These are phyloP conservation scores for Debaryomyces singareniensis DNA, from an alignment of 1,139 yeast species.

Conservation along the genomic window DNA sequence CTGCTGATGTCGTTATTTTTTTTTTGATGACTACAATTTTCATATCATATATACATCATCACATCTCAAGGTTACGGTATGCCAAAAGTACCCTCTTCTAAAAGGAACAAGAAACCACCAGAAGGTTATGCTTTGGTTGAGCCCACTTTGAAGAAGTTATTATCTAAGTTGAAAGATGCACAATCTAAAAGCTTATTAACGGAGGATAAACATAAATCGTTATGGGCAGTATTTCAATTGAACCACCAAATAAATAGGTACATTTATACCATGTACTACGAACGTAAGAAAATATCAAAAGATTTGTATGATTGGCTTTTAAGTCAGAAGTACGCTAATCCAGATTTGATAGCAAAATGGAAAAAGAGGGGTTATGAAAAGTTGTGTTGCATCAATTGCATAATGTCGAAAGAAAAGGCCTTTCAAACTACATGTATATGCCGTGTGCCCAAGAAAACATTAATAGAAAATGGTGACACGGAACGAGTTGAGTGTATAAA, in stretches of 20 bases:
- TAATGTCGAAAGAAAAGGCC: conserved; percentile 55
- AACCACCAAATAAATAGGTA: conserved; percentile 75
- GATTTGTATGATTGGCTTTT: conserved; percentile 77
- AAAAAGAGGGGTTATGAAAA: conserved; percentile 84
- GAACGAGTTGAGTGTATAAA: conserved; percentile 59
- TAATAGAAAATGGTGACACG: conserved; percentile 29
- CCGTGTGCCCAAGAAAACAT: conserved; percentile 65
- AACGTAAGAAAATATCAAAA: conserved; percentile 56
- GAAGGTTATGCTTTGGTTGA: conserved; percentile 71
- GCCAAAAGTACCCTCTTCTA: conserved; percentile 38
- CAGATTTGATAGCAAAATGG: conserved; percentile 81
- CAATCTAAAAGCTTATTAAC: conserved; percentile 27
- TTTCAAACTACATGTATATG: conserved; percentile 76
- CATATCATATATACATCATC: neutral
- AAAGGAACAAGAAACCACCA: conserved; percentile 52
- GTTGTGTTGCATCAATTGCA: conserved; percentile 78
- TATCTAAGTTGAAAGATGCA: conserved; percentile 52
- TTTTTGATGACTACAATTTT: conserved; percentile 9
- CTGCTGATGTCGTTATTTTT: conserved; percentile 68
- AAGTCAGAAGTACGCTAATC: conserved; percentile 62
- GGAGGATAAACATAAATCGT: conserved; percentile 42
- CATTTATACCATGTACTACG: conserved; percentile 67
- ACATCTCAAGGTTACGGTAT: conserved; percentile 18
- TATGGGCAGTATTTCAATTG: conserved; percentile 70
- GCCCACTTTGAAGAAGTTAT: conserved; percentile 62